phyloP scores from a whole-genome alignment of 495 filamentous ascomycete genomes.

The Astrocystis sublimbata region DNA sequence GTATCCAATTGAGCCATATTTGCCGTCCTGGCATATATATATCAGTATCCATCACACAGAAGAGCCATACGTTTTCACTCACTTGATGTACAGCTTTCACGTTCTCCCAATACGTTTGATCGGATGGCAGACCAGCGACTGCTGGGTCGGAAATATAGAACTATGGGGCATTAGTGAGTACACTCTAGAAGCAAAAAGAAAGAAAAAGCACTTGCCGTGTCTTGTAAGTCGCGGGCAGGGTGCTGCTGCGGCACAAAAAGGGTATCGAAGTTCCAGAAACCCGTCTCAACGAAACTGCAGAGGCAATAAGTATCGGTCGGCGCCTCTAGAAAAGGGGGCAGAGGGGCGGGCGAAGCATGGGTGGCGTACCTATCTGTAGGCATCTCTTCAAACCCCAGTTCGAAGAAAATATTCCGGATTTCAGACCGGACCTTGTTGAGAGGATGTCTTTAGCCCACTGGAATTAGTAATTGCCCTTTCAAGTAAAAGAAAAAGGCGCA shows the following conservation, averaged over 20 bases:
- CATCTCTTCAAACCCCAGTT: slow-evolving; percentile 86
- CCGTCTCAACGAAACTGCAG: slow-evolving; percentile 75
- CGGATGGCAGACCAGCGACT: not conserved
- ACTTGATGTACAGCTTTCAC: slow-evolving; percentile 2
- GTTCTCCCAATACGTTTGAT: not conserved
- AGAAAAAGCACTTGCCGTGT: slow-evolving; percentile 57
- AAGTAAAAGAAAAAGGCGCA: no score
- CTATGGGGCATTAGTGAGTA: not conserved
- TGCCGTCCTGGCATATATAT: slow-evolving; percentile 55
- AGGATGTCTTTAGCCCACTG: no score
- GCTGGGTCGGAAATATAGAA: not conserved
- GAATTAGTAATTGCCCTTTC: no score
- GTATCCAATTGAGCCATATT: slow-evolving; percentile 93
- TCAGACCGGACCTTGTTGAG: slow-evolving; percentile 93
- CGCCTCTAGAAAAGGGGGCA: not conserved
- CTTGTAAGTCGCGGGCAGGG: slow-evolving; percentile 93
- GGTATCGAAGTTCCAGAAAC: slow-evolving; percentile 99
- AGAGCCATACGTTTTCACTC: not conserved
- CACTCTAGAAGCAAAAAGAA: not conserved
- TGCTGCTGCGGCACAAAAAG: slow-evolving; percentile 99
- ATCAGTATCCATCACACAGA: not conserved
- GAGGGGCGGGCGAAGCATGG: not conserved
- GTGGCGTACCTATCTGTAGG: slow-evolving; percentile 63
- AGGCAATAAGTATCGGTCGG: not conserved
- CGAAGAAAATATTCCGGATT: slow-evolving; percentile 98